Evolutionary conservation across 495 filamentous ascomycete species (phyloP), one percentile per base, ranked within the genome.

Genomic region (Alectoria sarmentosa): DNA sequence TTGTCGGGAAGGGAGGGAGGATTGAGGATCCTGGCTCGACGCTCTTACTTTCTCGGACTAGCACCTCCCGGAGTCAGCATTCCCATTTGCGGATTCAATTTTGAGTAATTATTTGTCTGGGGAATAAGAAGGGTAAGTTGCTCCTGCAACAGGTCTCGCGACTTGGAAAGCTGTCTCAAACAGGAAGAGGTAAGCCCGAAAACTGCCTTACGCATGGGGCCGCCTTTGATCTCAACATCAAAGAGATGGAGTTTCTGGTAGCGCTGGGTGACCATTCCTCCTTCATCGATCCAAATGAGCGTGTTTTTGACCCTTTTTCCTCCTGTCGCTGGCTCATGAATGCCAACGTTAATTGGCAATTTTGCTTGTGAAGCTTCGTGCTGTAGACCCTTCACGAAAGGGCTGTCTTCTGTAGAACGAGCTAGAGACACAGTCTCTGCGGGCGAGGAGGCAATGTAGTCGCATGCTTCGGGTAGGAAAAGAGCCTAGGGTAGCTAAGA

Each of bases 381-480:
- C 48, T 84, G 86, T 0, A 97, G 82, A 32, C 90, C 90, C 0
- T 79, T 70, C 4, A 96, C 83, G 74, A 96, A 96, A 62, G 82
- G 73, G 55, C 77, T 82, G 26, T 76, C 73, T 2, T 78, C 71
- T 46, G 79, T 79, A 6, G 89, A 80, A 59, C 80, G 78, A 68
- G 81, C 88, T 26, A 96, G 84, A 26, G 81, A 77, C 11, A 91
- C 72, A 0, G 86, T 86, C 70, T 93, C 88, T 13, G 82, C 74
- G 34, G 84, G 74, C 1, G 84, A 85, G 21, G 79, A 78, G 52
- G 83, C 85, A 66, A 96, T 92, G 79, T 96, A 97, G 76, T 96
- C 92, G 64, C 82, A 86, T 48, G 92, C 92, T 80, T 97, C 92
- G 23, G 92, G 94, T 66, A 97, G 88, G 75, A 96, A 96, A 60